Conservation (phyloP, 1,139 yeast species). For the Saccharomyces hybrid region DNA sequence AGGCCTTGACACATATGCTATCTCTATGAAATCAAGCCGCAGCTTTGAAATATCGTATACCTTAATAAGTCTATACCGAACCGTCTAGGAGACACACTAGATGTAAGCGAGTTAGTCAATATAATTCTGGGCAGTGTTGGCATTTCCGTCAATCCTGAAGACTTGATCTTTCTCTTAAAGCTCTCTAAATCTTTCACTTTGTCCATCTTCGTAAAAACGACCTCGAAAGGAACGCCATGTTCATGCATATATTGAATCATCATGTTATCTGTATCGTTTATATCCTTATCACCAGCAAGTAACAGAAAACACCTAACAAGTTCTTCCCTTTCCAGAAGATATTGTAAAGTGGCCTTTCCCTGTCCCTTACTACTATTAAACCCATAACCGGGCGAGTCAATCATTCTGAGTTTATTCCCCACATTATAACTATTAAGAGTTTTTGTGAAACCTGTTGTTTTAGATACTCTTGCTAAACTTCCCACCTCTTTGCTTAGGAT, state of each 20-base stretch:
- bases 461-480: constrained; percentile 48
- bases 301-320: constrained; percentile 55
- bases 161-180: constrained; percentile 26
- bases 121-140: constrained; percentile 35
- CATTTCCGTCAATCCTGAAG: constrained; percentile 20
- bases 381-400: constrained; percentile 90
- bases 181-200: constrained; percentile 32
- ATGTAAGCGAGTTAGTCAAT: constrained; percentile 36
- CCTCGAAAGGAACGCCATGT: constrained; percentile 60
- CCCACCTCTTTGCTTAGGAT: constrained; percentile 30
- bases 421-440: constrained; percentile 67
- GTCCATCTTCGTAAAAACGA: constrained; percentile 73
- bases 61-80: constrained; percentile 38
- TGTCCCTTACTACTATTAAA: constrained; percentile 49
- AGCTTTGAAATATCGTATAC: constrained; percentile 34
- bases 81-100: constrained; percentile 27
- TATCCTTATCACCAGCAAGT: constrained; percentile 51
- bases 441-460: constrained; percentile 67
- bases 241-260: constrained; percentile 45
- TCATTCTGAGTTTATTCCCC: constrained; percentile 52
- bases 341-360: constrained; percentile 60
- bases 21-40: constrained; percentile 28
- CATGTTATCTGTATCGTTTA: constrained; percentile 47
- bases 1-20: not conserved
- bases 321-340: constrained; percentile 46